Conservation (phyloP, 169 alveolate genomes). For the Plasmodium gallinaceum region DNA sequence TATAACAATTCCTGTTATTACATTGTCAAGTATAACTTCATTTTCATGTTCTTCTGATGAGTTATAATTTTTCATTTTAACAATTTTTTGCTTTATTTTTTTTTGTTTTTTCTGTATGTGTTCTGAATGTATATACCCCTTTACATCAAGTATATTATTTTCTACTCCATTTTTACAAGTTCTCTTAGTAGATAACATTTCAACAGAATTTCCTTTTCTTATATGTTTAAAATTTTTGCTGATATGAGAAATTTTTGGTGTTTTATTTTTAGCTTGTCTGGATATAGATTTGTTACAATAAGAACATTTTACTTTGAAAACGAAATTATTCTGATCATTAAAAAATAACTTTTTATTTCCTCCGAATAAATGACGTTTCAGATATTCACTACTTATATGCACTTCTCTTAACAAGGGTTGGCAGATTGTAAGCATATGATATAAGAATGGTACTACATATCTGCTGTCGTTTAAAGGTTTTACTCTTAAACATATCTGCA, state of each 20-base stretch:
- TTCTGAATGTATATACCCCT: constrained; percentile 77
- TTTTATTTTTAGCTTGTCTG: constrained; percentile 23
- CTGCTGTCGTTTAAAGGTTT: constrained; percentile 78
- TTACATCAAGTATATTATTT: not conserved
- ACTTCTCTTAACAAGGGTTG: constrained; percentile 72
- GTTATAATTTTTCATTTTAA: constrained; percentile 25
- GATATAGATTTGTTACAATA: constrained; percentile 63
- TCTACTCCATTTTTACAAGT: not conserved
- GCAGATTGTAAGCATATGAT: constrained; percentile 80
- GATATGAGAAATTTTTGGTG: constrained; percentile 27
- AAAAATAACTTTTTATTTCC: constrained; percentile 47
- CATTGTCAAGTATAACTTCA: constrained; percentile 48
- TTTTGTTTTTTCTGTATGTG: constrained; percentile 56
- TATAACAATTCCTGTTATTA: constrained; percentile 55
- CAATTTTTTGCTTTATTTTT: constrained; percentile 27
- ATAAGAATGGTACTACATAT: constrained; percentile 79
- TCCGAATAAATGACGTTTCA: constrained; percentile 8
- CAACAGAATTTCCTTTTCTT: constrained; percentile 16
- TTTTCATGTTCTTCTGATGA: constrained; percentile 48
- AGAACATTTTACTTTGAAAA: constrained; percentile 39
- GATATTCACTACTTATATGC: constrained; percentile 28
- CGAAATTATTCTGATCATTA: constrained; percentile 46
- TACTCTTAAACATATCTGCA: constrained; percentile 80
- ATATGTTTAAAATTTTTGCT: constrained; percentile 17
- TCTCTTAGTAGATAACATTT: constrained; percentile 1